These are phyloP conservation scores for Pneumocystis wakefieldiae DNA, from an alignment of 1,139 yeast species.

Conservation along the genomic window DNA sequence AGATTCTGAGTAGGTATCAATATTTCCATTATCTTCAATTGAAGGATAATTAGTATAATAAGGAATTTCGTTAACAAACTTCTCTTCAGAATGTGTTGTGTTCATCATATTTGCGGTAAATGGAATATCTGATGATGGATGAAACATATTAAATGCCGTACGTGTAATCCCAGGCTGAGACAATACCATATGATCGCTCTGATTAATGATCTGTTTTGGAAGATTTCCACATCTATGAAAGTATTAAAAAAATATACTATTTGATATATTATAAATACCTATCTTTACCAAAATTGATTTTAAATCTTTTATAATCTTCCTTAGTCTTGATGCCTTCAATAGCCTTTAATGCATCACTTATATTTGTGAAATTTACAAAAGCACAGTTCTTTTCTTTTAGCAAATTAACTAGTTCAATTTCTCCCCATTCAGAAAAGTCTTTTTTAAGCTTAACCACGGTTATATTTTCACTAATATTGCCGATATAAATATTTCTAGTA, in stretches of 20 bases:
- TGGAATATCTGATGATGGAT: neutral
- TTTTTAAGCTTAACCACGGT: conserved; percentile 46
- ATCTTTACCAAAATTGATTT: conserved; percentile 81
- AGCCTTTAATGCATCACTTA: conserved; percentile 74
- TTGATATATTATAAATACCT: conserved; percentile 53
- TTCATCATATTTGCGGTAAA: neutral
- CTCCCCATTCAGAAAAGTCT: conserved; percentile 73
- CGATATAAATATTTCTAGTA: conserved; percentile 77
- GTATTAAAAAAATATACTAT: conserved; percentile 18
- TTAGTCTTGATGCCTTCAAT: conserved; percentile 48
- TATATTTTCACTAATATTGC: conserved; percentile 46
- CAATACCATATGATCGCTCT: neutral
- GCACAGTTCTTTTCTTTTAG: conserved; percentile 77
- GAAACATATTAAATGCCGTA: neutral
- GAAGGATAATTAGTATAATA: neutral
- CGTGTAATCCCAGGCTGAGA: neutral
- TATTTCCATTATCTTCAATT: neutral
- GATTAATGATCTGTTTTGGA: neutral
- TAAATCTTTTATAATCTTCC: conserved; percentile 34
- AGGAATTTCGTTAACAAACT: neutral
- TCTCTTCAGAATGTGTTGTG: neutral
- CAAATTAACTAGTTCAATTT: conserved; percentile 84
- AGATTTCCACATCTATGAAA: neutral
- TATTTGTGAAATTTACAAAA: conserved; percentile 78
- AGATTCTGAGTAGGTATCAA: neutral